Conservation (phyloP, 495 filamentous ascomycete genomes). For the Xylaria scruposa region DNA sequence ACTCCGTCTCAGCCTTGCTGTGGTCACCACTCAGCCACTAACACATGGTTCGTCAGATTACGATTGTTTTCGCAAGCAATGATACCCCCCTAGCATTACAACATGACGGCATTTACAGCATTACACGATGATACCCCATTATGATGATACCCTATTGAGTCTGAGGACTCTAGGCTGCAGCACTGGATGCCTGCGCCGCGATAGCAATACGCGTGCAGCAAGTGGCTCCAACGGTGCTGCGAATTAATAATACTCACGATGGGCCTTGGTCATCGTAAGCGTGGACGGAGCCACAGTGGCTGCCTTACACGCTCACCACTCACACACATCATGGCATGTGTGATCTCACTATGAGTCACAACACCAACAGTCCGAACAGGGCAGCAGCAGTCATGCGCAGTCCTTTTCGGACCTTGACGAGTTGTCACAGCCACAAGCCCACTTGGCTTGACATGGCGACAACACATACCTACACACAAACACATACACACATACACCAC, state of each 20-base stretch:
- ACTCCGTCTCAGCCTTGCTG: background rate
- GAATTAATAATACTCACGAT: slow-evolving; percentile 13
- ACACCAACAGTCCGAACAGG: slow-evolving; percentile 8
- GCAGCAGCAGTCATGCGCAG: background rate
- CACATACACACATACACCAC: background rate
- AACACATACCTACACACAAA: slow-evolving; percentile 4
- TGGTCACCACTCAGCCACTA: slow-evolving; percentile 2
- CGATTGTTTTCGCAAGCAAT: slow-evolving; percentile 12
- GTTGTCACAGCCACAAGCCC: slow-evolving; percentile 10
- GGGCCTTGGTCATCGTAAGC: slow-evolving; percentile 2
- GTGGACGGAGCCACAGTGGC: slow-evolving; percentile 1
- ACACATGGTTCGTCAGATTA: slow-evolving; percentile 15
- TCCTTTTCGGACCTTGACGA: background rate
- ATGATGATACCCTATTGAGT: slow-evolving; percentile 22
- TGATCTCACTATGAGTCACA: slow-evolving; percentile 18
- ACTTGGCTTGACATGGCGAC: background rate
- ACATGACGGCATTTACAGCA: slow-evolving; percentile 14
- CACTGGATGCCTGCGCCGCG: slow-evolving; percentile 15
- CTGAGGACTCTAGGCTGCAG: slow-evolving; percentile 14
- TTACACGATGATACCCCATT: slow-evolving; percentile 29
- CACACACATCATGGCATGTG: background rate
- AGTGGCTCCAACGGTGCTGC: slow-evolving; percentile 12
- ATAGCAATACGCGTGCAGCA: slow-evolving; percentile 11
- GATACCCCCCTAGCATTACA: slow-evolving; percentile 27
- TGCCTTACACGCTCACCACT: slow-evolving; percentile 7